Evolutionary conservation across 2,329 filamentous ascomycete species (phyloP), one percentile per base, ranked within the genome.

Genomic region (Paraphoma chrysanthemicola): DNA sequence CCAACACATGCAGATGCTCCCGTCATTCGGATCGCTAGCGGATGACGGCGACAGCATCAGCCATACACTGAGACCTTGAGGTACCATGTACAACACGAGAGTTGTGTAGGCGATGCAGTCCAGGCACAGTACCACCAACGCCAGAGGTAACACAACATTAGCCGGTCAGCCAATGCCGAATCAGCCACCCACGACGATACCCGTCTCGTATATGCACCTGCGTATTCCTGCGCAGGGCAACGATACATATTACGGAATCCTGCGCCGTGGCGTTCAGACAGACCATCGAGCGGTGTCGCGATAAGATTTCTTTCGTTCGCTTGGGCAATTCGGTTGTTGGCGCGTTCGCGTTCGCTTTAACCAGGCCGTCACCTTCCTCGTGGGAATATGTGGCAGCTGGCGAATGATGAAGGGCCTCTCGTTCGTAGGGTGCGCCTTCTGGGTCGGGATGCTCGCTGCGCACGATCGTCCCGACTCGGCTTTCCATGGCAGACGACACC

Each of bases 121-220:
- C 33, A n/a, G 11, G 10, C 18, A 28, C 48, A 44, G 16, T 49
- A 38, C 44, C 48, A 48, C 23, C 44, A 12, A 36, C 43, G 33
- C 30, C 38, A 38, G 29, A 8, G 38, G 43, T 45, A 41, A 56
- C 44, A 50, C 50, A 58, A 50, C 33, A 60, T 62, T 64, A 64
- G 42, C 62, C 62, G 54, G 62, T 53, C 54, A 54, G 50, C 56
- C 46, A 53, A 50, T 53, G 47, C 51, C 16, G 45, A n/a, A 28
- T 44, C 33, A 29, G 31, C 18, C n/a, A 48, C 16, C 39, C 33
- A 31, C 23, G 31, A 31, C 44, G 39, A 50, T 50, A 48, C 44
- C 48, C 45, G 42, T 48, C 43, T 52, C 59, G 46, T 49, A 51
- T 54, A 39, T 59, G 50, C 53, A 42, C 18, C 23, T 39, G 48